Conservation (phyloP, 345 rosid genomes). For the Murraya koenigii region DNA sequence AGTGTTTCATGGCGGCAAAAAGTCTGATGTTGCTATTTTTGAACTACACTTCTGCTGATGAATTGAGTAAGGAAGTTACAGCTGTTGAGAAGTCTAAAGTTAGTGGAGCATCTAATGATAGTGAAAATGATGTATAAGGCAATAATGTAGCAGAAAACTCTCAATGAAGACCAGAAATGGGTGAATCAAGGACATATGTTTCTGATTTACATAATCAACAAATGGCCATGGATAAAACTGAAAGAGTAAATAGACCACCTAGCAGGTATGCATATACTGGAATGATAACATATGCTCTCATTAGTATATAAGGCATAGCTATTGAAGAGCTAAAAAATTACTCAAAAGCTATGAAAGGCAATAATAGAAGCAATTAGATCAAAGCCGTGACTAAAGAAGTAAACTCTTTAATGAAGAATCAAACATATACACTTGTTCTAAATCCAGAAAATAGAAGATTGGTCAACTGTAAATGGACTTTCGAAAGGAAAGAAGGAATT, state of each 20-base stretch:
- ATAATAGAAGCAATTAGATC: no score
- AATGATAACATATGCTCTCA: background rate
- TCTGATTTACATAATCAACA: background rate
- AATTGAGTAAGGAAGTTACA: no score
- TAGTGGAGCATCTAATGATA: background rate
- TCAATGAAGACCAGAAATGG: accelerated
- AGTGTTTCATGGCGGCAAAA: background rate
- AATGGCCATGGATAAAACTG: accelerated
- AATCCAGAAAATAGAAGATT: background rate
- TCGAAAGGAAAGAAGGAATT: no score
- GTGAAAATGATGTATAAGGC: accelerated
- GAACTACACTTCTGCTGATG: accelerated
- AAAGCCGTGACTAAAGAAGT: background rate
- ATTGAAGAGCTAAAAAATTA: background rate
- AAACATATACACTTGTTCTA: background rate
- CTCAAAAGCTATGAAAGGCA: accelerated
- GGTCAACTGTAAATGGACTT: background rate
- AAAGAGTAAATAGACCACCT: background rate
- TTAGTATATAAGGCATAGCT: background rate
- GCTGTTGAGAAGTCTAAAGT: accelerated
- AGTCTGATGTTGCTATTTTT: accelerated
- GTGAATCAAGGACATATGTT: accelerated
- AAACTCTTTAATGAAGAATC: background rate
- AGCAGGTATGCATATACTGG: background rate
- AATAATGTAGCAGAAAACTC: accelerated